Percentiles rank a stretch among this genome's conserved stretches.
phyloP scores from a whole-genome alignment of 768 basidiomycete genomes.

The Kwoniella botswanensis region DNA sequence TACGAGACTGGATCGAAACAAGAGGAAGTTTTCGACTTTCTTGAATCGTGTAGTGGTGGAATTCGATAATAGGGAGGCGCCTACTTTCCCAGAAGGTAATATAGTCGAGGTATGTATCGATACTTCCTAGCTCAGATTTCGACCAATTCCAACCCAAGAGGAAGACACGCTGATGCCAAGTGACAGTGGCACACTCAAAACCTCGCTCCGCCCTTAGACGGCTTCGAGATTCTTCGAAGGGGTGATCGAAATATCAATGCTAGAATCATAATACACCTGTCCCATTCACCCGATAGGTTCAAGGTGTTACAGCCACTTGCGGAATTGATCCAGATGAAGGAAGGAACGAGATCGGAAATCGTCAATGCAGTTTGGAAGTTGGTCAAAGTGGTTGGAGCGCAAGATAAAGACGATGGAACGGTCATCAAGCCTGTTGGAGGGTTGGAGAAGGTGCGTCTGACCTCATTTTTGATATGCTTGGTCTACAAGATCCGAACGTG shows the following conservation, averaged over 20 bases:
- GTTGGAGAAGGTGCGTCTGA: slow-evolving; percentile 48
- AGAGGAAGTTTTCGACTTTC: slow-evolving; percentile 81
- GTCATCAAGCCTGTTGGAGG: slow-evolving; percentile 51
- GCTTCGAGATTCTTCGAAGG: slow-evolving; percentile 80
- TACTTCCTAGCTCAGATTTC: too few species aligned
- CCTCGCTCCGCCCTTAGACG: slow-evolving; percentile 67
- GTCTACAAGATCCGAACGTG: neutral
- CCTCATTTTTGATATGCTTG: neutral
- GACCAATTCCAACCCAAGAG: neutral
- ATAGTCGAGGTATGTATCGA: slow-evolving; percentile 75
- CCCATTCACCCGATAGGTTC: slow-evolving; percentile 85
- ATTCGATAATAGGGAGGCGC: slow-evolving; percentile 76
- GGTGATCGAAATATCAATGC: slow-evolving; percentile 79
- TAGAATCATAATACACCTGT: slow-evolving; percentile 81
- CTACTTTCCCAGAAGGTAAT: slow-evolving; percentile 80
- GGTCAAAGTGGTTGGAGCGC: slow-evolving; percentile 79
- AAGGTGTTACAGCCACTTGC: slow-evolving; percentile 74
- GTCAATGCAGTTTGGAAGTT: slow-evolving; percentile 89
- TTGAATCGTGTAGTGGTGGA: slow-evolving; percentile 84
- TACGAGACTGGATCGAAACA: slow-evolving; percentile 51
- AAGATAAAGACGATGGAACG: slow-evolving; percentile 62
- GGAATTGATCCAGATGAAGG: slow-evolving; percentile 72
- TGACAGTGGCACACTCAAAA: slow-evolving; percentile 57
- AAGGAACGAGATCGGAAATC: slow-evolving; percentile 80
- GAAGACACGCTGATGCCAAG: neutral